phyloP scores from a whole-genome alignment of 345 rosid genomes.

The Turritis glabra region DNA sequence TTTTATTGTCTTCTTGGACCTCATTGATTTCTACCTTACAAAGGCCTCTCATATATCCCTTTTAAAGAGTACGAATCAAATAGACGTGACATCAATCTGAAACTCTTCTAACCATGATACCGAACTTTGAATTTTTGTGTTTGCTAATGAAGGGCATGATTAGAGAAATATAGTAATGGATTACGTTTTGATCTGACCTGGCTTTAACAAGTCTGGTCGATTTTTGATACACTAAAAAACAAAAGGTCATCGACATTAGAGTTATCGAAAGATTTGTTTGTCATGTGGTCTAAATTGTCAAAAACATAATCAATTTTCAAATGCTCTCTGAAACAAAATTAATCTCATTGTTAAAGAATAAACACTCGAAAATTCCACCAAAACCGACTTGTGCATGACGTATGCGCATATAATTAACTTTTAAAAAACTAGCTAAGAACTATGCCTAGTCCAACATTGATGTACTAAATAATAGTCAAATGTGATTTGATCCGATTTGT shows the following conservation, averaged over 20 bases:
- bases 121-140: background rate
- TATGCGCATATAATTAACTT: slow-evolving; percentile 22
- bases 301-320: slow-evolving; percentile 9
- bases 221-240: background rate
- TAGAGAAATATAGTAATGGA: background rate
- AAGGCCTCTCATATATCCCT: background rate
- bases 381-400: slow-evolving; percentile 29
- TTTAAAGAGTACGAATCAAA: background rate
- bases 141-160: slow-evolving; percentile 7
- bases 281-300: background rate
- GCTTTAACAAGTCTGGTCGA: background rate
- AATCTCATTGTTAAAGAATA: slow-evolving; percentile 7
- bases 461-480: slow-evolving; percentile 37
- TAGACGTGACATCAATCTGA: background rate
- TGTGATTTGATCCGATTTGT: slow-evolving; percentile 43
- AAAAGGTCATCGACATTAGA: background rate
- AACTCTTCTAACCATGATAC: background rate
- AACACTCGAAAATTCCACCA: background rate
- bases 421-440: slow-evolving; percentile 4
- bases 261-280: background rate
- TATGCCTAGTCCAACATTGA: slow-evolving; percentile 35
- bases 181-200: background rate
- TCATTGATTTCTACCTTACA: background rate
- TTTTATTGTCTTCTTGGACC: background rate
- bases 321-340: slow-evolving; percentile 10